Conservation (phyloP, 495 filamentous ascomycete species). For the Tuber brumale region DNA sequence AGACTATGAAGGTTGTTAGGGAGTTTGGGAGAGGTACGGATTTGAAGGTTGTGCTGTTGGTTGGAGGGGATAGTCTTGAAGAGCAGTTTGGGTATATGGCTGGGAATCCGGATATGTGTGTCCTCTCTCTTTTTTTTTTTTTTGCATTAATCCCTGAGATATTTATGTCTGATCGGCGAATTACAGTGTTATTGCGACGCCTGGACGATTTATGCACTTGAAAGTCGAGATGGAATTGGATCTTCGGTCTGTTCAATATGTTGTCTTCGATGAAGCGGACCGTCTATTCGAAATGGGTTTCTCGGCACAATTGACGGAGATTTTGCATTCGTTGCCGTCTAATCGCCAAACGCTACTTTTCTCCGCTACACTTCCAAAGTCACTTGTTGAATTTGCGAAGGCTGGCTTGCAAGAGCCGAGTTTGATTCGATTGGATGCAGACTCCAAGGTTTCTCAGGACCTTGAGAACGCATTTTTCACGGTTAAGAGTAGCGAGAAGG, state of each 20-base stretch:
- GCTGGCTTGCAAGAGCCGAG: conserved; percentile 86
- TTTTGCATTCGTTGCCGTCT: conserved; percentile 76
- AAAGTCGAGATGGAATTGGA: conserved; percentile 92
- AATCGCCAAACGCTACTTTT: conserved; percentile 86
- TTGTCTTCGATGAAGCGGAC: conserved; percentile 97
- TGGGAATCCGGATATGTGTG: conserved; percentile 77
- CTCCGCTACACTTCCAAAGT: conserved; percentile 88
- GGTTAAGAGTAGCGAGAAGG: conserved; percentile 85
- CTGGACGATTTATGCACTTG: conserved; percentile 88
- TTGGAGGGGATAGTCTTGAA: conserved; percentile 91
- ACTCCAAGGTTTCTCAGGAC: conserved; percentile 92
- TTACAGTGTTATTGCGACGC: conserved; percentile 71
- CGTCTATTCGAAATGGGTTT: conserved; percentile 98
- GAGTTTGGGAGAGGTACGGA: conserved; percentile 87
- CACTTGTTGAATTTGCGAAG: conserved; percentile 88
- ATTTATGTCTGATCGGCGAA: not conserved
- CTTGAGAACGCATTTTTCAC: conserved; percentile 89
- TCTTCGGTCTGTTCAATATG: conserved; percentile 75
- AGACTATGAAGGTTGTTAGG: conserved; percentile 93
- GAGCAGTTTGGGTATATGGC: conserved; percentile 94
- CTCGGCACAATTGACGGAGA: conserved; percentile 83
- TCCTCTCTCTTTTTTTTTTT: not conserved
- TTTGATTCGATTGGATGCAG: conserved; percentile 80
- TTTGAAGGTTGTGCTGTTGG: conserved; percentile 75
- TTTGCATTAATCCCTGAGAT: not conserved